Evolutionary conservation across 2,329 filamentous ascomycete species (phyloP), one percentile per base, ranked within the genome.

Genomic region (Diaporthe citri): DNA sequence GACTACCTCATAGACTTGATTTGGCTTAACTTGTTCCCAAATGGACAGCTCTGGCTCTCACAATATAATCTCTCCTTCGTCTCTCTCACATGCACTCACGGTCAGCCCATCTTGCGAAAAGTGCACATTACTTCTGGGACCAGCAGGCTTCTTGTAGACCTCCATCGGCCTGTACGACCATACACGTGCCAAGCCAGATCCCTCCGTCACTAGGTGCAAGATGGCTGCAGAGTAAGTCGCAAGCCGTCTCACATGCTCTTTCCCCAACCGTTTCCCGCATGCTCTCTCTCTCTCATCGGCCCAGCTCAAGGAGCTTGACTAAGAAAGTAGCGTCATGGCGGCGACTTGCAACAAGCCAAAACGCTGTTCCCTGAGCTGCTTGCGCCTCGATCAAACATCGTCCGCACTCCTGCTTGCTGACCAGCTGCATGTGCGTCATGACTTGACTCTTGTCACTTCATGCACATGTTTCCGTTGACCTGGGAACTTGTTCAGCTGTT

Each of bases 211-310:
- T 28, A 41, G 31, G 46, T 72, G 57, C 5, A 73, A 72, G 41
- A 75, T 75, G 74, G 55, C 71, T 70, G 62, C 62, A 75, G 74
- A 75, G 70, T 75, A 73, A 75, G 74, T 75, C 25, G 31, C 72
- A 9, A 51, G 62, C 46, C 34, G 64, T 71, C 72, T 46, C 72
- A 69, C 43, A 51, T 62, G 71, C 41, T 46, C 36, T 36, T 46
- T 66, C 71, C 36, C 51, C 60, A 28, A 41, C 22, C 15, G 12
- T 34, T 62, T 39, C 48, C 48, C 64, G 34, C 64, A 56, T 60
- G 64, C 52, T 31, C 67, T 57, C 62, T 57, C 62, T 46, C 51
- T 25, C 64, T 64, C 46, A 13, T 67, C 62, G 62, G 64, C 46
- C 46, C 46, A 67, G 64, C 64, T 67, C 64, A 41, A 67, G 64